Base-by-base conservation (phyloP, 2,329 filamentous ascomycete genomes). In the Verticillium nonalfalfae region DNA sequence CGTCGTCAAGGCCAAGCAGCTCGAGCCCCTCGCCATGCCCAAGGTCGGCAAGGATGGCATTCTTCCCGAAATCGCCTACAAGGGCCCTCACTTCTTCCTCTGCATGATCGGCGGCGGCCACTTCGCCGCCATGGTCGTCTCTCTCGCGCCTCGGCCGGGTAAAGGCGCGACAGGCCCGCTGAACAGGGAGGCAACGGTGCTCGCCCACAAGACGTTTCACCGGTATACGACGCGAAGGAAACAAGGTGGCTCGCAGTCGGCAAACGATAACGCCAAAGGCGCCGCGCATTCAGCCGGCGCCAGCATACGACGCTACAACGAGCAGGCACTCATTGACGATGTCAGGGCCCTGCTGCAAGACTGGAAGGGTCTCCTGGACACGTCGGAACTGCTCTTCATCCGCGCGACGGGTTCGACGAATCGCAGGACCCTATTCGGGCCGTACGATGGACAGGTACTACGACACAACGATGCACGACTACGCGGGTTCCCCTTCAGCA, bases 51-150 rank as follows among this genome's bases (percentile, higher is more conserved):
- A 85, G 61, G 86, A 87, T 57, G 85, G 86, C 2, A 78, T 79
- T 15, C 74, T 85, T 5, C 79, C 83, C 2, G 77, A 80, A 1
- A 75, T 83, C 10, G 79, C 79, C 3, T 85, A 89, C 70, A 85
- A 87, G 31, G 88, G 89, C 7, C 91, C 93, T 2, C 93, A 98
- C 72, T 87, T 97, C 58, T 98, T 99, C 72, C 84, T 99, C 57
- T 98, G 93, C 75, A 99, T 99, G 95, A 96, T 99, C 58, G 95
- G 95, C 31, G 95, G 95, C 63, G 95, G 95, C 0, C 95, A 99
- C 73, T 99, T 99, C 71, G 95, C 95, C 0, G 95, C 91, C 58
- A 98, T 98, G 93, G 82, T 98, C 11, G 90, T 99, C 11, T 93
- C 93, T 0, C 82, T 98, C 4, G 87, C 91, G 0, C 93, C 95